Base-by-base conservation (phyloP, 202 grass and related monocot genomes). In the Saccharum hybrid region DNA sequence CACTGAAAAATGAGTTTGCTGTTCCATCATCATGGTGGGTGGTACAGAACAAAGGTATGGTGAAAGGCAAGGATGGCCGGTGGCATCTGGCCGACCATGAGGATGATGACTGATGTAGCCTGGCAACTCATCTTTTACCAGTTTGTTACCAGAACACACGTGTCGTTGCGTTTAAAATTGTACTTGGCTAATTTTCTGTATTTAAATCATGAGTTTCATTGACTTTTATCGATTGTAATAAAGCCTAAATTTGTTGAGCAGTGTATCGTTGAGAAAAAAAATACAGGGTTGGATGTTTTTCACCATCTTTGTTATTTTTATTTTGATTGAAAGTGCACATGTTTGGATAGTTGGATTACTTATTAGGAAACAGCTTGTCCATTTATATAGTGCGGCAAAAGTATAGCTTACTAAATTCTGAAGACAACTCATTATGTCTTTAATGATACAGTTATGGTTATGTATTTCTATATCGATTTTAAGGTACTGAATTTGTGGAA, bases 11-110 rank as follows among this genome's bases (percentile, higher is more conserved):
- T 23, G 86, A 98, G 31, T 93, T 92, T 85, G 64, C 61, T 4
- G 52, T 98, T 23, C 96, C 96, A 26, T 74, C 79, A 8, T 84
- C 88, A 37, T 98, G 96, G 96, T 90, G 91, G 90, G 85, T 94
- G 63, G 78, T 74, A 21, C 73, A 90, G 66, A 95, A 98, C 78
- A 95, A 92, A 77, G 74, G 87, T 80, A 94, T 98, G 93, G 87
- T 90, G 83, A 92, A 90, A 85, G 93, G 77, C 68, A 54, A 77
- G 11, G 90, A 92, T 87, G 90, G 96, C 30, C 77, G 57, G 70
- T 98, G 93, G 89, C 88, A 33, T 76, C 79, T 98, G 71, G 80
- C 81, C 19, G 96, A 98, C 84, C 92, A 98, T 86, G 92, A 93
- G 80, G 90, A 93, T 61, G 90, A 94, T 71, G 61, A 85, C 31